A percentile compares a stretch with the other conserved stretches of the same genome.
phyloP scores from a whole-genome alignment of 2,329 filamentous ascomycete species.

The Diaporthe caulivora region DNA sequence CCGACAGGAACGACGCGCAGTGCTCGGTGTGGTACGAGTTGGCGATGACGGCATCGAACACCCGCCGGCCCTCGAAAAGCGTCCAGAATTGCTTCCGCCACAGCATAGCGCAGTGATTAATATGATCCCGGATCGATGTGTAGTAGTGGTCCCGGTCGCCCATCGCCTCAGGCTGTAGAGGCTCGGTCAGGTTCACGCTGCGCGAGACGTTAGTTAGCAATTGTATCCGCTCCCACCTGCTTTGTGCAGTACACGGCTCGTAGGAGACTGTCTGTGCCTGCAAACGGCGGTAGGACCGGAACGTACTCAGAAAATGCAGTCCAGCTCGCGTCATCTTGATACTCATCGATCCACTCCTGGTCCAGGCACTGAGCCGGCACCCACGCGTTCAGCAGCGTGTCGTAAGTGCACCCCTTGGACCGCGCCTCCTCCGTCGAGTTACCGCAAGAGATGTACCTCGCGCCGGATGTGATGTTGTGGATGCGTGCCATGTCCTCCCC shows the following conservation, averaged over 20 bases:
- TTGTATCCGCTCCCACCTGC: background rate
- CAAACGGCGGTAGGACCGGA: background rate
- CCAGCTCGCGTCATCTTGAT: conserved; percentile 45
- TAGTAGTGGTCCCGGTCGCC: conserved; percentile 43
- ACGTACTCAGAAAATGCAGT: conserved; percentile 41
- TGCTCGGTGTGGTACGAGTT: conserved; percentile 46
- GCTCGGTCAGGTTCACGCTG: conserved; percentile 41
- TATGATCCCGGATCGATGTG: conserved; percentile 44
- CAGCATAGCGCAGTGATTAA: conserved; percentile 46
- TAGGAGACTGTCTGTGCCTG: background rate
- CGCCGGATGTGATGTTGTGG: conserved; percentile 28
- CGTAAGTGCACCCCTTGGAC: conserved; percentile 37
- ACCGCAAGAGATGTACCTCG: conserved; percentile 33
- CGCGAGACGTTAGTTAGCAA: background rate
- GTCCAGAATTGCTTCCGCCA: conserved; percentile 46
- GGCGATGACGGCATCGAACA: conserved; percentile 43
- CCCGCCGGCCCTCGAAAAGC: conserved; percentile 42
- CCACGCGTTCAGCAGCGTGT: conserved; percentile 40
- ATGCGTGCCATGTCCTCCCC: conserved; percentile 9
- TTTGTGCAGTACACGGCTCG: background rate
- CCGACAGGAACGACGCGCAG: conserved; percentile 46
- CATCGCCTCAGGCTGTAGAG: conserved; percentile 42
- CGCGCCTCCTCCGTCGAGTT: conserved; percentile 38
- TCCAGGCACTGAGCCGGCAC: conserved; percentile 42
- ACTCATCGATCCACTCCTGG: conserved; percentile 46